Evolutionary conservation across 306 rosid genomes (phyloP).

Genomic region (Quercus agrifolia): DNA sequence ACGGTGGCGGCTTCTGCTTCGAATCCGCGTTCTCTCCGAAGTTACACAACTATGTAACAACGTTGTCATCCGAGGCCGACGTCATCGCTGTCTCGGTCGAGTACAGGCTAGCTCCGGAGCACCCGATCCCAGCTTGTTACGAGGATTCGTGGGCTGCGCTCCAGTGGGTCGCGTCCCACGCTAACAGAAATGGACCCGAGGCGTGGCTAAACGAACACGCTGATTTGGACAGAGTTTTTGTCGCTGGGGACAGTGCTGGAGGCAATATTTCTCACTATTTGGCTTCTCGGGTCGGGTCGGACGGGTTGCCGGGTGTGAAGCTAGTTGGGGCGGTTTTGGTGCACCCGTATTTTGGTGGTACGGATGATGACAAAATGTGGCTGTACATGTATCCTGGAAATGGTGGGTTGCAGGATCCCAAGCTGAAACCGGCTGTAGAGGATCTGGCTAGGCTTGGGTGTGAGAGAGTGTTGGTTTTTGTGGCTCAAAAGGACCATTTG

Average conservation of each 20-base stretch:
- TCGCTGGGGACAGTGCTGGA: constrained; percentile 37
- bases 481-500: constrained; percentile 25
- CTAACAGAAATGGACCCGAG: constrained; percentile 14
- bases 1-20: constrained; percentile 38
- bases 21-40: constrained; percentile 24
- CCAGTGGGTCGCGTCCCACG: constrained; percentile 30
- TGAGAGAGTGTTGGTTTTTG: constrained; percentile 21
- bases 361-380: constrained; percentile 10
- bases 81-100: constrained; percentile 24
- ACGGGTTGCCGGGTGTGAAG: not conserved
- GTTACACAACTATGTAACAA: constrained; percentile 21
- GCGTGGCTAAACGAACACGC: constrained; percentile 18
- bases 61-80: constrained; percentile 10
- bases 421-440: constrained; percentile 25
- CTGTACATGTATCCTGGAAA: constrained; percentile 22
- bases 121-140: constrained; percentile 25
- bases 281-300: constrained; percentile 6
- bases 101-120: constrained; percentile 28
- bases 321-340: constrained; percentile 22
- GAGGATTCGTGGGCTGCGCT: constrained; percentile 29
- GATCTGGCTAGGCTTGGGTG: constrained; percentile 15
- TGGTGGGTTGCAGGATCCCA: constrained; percentile 28
- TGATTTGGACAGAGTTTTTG: constrained; percentile 13
- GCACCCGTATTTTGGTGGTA: constrained; percentile 26
- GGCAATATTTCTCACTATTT: constrained; percentile 22